Percentiles rank a stretch among this genome's conserved stretches.
These are phyloP conservation scores for Saturnispora serradocipensis DNA, from an alignment of 805 yeast species.

Conservation along the genomic window DNA sequence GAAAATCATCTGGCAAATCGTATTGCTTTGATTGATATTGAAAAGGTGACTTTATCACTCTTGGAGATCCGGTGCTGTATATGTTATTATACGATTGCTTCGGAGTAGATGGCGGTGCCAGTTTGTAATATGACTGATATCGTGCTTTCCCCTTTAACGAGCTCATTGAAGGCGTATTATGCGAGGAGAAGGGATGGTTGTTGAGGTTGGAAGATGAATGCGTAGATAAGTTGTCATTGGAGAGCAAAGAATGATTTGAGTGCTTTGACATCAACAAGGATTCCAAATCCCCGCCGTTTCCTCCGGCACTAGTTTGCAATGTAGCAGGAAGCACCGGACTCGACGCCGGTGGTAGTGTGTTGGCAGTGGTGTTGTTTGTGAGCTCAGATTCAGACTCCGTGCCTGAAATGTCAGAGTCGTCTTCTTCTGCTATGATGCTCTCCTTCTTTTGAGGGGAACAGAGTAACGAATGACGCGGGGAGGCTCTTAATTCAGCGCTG, in stretches of 20 bases:
- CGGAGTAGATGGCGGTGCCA: conserved; percentile 16
- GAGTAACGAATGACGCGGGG: conserved; percentile 24
- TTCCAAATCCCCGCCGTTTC: conserved; percentile 12
- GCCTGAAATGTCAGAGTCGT: conserved; percentile 13
- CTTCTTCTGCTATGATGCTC: conserved; percentile 25
- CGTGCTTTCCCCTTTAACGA: conserved; percentile 23
- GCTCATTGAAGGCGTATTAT: conserved; percentile 18
- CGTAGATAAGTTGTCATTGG: neutral
- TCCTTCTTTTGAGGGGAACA: conserved; percentile 26
- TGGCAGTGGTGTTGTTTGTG: neutral
- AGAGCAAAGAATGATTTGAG: neutral
- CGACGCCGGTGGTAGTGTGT: neutral
- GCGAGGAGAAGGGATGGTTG: conserved; percentile 8
- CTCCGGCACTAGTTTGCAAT: neutral
- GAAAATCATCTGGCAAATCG: conserved; percentile 21
- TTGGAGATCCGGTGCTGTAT: neutral
- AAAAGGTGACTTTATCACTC: conserved; percentile 21
- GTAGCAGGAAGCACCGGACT: neutral
- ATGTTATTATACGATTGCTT: neutral
- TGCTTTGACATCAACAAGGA: conserved; percentile 8
- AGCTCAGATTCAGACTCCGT: neutral
- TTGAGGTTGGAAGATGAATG: conserved; percentile 12
- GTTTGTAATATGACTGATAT: conserved; percentile 26
- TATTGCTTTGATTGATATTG: conserved; percentile 26
- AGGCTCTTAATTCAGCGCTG: conserved; percentile 13